Conservation (phyloP, 768 basidiomycete species). For the Leccinum uliginosum region DNA sequence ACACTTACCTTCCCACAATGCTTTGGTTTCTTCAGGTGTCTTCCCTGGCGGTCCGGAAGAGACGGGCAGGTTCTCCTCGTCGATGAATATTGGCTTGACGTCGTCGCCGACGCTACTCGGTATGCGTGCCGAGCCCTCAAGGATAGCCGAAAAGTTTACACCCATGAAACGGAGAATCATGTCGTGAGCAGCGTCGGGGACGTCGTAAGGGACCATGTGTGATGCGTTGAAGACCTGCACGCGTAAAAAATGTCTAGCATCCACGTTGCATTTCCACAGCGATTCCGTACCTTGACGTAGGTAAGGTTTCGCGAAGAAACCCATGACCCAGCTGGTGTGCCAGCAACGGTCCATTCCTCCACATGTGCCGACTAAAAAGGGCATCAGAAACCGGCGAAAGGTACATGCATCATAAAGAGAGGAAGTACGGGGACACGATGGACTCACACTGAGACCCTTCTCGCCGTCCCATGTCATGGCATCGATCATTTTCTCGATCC, state of each 20-base stretch:
- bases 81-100: conserved; percentile 59
- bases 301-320: conserved; percentile 84
- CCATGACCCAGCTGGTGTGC: conserved; percentile 85
- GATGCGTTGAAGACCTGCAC: conserved; percentile 83
- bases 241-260: neutral
- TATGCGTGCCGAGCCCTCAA: conserved; percentile 76
- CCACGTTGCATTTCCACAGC: neutral
- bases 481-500: conserved; percentile 82
- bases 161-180: conserved; percentile 99
- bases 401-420: neutral
- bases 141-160: conserved; percentile 77
- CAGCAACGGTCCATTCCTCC: conserved; percentile 72
- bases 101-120: conserved; percentile 75
- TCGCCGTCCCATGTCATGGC: conserved; percentile 82
- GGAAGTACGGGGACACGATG: neutral
- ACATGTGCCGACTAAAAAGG: conserved; percentile 55
- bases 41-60: conserved; percentile 41
- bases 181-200: conserved; percentile 86
- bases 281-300: conserved; percentile 69
- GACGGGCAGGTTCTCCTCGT: conserved; percentile 37
- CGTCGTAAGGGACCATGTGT: conserved; percentile 92
- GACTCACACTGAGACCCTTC: conserved; percentile 75
- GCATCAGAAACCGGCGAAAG: neutral
- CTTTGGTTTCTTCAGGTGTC: conserved; percentile 73
- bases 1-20: conserved; percentile 82